These are phyloP conservation scores for Coemansia sp. DNA, from an alignment of 192 early-diverging fungal species.

Conservation along the genomic window DNA sequence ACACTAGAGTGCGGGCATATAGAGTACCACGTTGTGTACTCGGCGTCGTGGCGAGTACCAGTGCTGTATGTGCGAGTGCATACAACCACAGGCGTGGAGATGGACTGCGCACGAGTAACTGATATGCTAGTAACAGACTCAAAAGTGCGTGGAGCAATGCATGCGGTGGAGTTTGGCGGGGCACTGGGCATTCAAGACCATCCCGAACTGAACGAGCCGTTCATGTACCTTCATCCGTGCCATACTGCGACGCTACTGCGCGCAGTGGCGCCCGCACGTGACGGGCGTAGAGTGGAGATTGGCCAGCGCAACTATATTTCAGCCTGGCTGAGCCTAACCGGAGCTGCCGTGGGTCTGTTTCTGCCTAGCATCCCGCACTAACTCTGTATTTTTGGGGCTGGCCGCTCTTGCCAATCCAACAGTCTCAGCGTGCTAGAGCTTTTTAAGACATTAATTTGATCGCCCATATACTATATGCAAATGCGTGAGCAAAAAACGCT, in stretches of 20 bases:
- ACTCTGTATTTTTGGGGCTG: not conserved
- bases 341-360: slow-evolving; percentile 37
- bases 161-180: slow-evolving; percentile 50
- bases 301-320: slow-evolving; percentile 27
- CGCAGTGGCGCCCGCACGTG: slow-evolving; percentile 10
- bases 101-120: slow-evolving; percentile 14
- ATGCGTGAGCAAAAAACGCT: too few relatives aligned
- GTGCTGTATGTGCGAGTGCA: slow-evolving; percentile 23
- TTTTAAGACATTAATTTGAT: not conserved
- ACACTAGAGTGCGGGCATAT: slow-evolving; percentile 5
- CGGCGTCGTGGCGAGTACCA: slow-evolving; percentile 42
- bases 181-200: slow-evolving; percentile 51
- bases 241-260: slow-evolving; percentile 44
- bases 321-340: slow-evolving; percentile 38
- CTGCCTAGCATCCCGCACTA: slow-evolving; percentile 8
- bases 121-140: slow-evolving; percentile 20
- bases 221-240: slow-evolving; percentile 48
- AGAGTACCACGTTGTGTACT: slow-evolving; percentile 44
- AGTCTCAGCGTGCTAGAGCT: not conserved
- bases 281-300: not conserved
- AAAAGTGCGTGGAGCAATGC: slow-evolving; percentile 23
- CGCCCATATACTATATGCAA: not conserved
- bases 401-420: not conserved
- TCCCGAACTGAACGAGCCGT: slow-evolving; percentile 34
- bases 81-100: not conserved